Base-by-base conservation (phyloP, 2,329 filamentous ascomycete genomes). In the Helicocarpus griseus region DNA sequence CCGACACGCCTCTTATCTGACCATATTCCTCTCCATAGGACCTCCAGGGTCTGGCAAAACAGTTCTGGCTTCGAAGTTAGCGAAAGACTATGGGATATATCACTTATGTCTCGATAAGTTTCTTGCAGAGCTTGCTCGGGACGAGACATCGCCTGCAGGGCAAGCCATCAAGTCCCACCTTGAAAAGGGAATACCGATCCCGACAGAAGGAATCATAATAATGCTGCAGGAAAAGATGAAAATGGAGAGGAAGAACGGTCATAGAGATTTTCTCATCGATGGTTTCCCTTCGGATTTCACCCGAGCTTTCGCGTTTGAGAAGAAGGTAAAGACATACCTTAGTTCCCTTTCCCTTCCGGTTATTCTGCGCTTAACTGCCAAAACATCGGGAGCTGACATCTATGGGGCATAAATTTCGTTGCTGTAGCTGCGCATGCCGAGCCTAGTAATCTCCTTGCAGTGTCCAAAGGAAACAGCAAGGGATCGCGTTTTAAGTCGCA, bases 81-180 rank as follows among this genome's bases (percentile, higher is more conserved):
- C 52, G 19, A 19, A 48, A 14, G 49, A 54, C 3, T 38, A 52
- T 24, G 33, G 39, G 35, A 33, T 52, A 21, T 53, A 50, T 28
- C 49, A 56, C 39, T 41, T 56, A 6, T 56, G 48, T 13, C 41
- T 52, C 17, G 52, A 52, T 8, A 44, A 52, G 17, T 54, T 48
- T 24, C 49, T 55, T 33, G 29, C 51, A 41, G 47, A 52, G 9
- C 38, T 51, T 21, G 24, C 35, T 33, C 53, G 39, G 17, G 47
- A 35, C 17, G 29, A 33, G 13, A 45, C 36, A 17, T 19, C 33
- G 4, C 40, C 35, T 4, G 17, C 29, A 11, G 45, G 35, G 22
- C n/a, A 45, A 21, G 38, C 38, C 9, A 29, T 53, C 11, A 38
- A 35, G 9, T 29, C 28, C 7, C 26, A 50, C 17, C 39, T 46